Evolutionary conservation across 176 grass and related monocot species (phyloP).

Genomic region (Carex myosuroides): DNA sequence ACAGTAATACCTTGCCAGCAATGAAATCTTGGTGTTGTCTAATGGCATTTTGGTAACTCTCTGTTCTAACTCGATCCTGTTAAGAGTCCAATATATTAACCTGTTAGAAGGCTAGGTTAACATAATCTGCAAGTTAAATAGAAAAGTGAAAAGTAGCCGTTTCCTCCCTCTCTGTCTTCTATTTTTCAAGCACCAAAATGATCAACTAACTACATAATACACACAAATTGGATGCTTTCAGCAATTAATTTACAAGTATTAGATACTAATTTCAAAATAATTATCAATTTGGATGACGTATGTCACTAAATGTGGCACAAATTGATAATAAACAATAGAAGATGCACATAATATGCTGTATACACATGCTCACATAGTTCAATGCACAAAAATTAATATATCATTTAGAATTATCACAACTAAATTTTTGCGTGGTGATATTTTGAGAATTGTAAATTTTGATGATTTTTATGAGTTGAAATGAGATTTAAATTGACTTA

Average conservation of each 20-base stretch:
- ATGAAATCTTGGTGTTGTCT: conserved; percentile 76
- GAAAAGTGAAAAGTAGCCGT: background rate
- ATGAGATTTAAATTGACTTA: no score
- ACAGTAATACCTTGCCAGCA: conserved; percentile 61
- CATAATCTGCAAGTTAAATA: conserved; percentile 13
- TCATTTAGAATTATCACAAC: no score
- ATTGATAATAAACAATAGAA: no score
- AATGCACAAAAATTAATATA: no score
- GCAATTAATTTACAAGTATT: background rate
- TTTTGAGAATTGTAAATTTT: no score
- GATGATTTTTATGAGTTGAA: no score
- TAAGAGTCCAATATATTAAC: conserved; percentile 24
- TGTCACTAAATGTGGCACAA: no score
- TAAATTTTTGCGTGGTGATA: no score
- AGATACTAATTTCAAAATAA: no score
- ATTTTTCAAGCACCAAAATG: background rate
- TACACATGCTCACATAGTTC: no score
- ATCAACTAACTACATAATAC: background rate
- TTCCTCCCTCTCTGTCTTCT: background rate
- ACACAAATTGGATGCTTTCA: background rate
- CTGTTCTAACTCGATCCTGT: conserved; percentile 89
- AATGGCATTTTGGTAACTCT: conserved; percentile 81
- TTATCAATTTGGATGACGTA: no score
- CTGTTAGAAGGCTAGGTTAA: conserved; percentile 23
- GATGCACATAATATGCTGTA: no score